These are phyloP conservation scores for Penicillium parvum DNA, from an alignment of 495 filamentous ascomycete species.

Conservation along the genomic window DNA sequence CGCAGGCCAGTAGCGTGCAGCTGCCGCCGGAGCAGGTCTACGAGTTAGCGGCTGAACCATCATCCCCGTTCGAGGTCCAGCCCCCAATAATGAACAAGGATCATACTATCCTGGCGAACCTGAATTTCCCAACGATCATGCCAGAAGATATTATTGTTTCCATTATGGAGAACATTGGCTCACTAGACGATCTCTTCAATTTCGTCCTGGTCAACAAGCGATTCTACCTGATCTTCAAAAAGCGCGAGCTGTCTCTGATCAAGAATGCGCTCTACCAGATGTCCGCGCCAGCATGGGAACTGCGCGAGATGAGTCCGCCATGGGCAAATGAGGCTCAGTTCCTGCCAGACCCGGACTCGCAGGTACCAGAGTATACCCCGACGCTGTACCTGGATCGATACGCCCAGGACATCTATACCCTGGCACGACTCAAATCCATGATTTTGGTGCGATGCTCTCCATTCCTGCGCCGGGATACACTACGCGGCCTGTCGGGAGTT, in stretches of 20 bases:
- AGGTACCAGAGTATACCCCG: constrained; percentile 55
- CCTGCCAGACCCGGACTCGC: constrained; percentile 40
- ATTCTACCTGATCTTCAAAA: constrained; percentile 60
- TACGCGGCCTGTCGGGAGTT: constrained; percentile 49
- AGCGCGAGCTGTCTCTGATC: constrained; percentile 53
- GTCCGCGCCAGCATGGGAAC: constrained; percentile 63
- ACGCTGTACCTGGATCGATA: constrained; percentile 52
- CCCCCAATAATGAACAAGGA: background rate
- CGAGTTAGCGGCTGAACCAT: constrained; percentile 35
- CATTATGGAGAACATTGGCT: constrained; percentile 48
- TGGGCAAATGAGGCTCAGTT: constrained; percentile 43
- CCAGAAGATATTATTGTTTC: constrained; percentile 47
- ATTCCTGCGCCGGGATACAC: constrained; percentile 56
- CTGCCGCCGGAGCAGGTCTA: constrained; percentile 27
- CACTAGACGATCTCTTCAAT: constrained; percentile 55
- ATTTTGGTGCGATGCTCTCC: constrained; percentile 55
- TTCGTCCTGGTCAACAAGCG: constrained; percentile 51
- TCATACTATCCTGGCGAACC: background rate
- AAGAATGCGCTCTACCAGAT: constrained; percentile 50
- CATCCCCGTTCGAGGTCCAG: constrained; percentile 19
- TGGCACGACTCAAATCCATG: constrained; percentile 55
- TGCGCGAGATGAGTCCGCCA: constrained; percentile 59
- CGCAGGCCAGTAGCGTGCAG: constrained; percentile 18
- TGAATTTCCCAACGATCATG: constrained; percentile 34
- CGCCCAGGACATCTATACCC: constrained; percentile 53